Conservation (phyloP, 2,329 filamentous ascomycete species). For the Diaporthe batatas region DNA sequence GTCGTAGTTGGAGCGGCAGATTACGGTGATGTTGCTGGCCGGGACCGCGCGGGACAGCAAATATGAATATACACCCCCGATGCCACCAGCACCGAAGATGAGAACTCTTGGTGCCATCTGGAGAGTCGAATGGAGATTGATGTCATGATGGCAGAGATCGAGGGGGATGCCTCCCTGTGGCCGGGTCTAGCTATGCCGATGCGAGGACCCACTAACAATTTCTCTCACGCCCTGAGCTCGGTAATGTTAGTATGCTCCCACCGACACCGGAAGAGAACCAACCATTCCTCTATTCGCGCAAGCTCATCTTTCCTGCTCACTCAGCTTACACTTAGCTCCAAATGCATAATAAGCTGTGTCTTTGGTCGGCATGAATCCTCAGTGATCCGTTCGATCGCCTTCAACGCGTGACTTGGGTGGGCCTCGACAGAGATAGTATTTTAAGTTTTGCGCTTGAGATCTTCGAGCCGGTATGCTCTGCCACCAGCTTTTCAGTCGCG, state of each 20-base stretch:
- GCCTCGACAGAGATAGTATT: no score
- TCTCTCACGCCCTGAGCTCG: background rate
- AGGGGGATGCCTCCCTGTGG: background rate
- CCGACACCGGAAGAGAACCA: constrained; percentile 7
- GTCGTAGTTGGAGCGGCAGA: constrained; percentile 52
- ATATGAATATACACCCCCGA: constrained; percentile 49
- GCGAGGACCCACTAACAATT: background rate
- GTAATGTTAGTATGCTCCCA: background rate
- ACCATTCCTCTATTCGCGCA: background rate
- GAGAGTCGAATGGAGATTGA: background rate
- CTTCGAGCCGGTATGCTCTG: background rate
- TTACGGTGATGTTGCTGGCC: constrained; percentile 47
- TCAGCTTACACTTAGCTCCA: constrained; percentile 10
- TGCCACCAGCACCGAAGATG: constrained; percentile 53
- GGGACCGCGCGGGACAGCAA: constrained; percentile 46
- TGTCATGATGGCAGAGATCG: background rate
- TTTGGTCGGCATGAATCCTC: background rate
- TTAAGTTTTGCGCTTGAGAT: background rate
- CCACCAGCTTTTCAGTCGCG: background rate
- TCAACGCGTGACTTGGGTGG: no score
- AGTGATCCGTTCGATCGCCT: no score
- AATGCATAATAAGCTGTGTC: background rate
- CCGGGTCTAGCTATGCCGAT: background rate
- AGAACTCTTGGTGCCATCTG: constrained; percentile 34
- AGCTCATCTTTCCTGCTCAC: background rate